Percentiles rank a stretch among this genome's conserved stretches.
phyloP scores from a whole-genome alignment of 768 basidiomycete genomes.

The Phlegmacium glaucopus region DNA sequence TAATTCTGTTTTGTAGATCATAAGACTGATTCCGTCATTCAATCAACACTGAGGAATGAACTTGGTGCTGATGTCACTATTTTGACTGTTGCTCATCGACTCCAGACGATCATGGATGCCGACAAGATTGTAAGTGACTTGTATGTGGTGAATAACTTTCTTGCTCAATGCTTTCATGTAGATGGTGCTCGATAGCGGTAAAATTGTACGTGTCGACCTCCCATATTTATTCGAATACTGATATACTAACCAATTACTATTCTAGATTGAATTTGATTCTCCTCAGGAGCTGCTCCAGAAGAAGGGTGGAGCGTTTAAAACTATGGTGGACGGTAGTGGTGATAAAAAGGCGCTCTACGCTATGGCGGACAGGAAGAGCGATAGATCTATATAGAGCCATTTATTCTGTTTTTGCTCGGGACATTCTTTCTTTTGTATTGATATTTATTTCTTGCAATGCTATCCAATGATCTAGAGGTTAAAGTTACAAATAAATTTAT shows the following conservation, averaged over 20 bases:
- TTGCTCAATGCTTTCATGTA: constrained; percentile 7
- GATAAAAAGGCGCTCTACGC: constrained; percentile 47
- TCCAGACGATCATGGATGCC: constrained; percentile 65
- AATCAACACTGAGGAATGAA: constrained; percentile 62
- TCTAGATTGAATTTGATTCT: constrained; percentile 50
- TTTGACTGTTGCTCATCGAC: constrained; percentile 65
- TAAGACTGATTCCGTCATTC: constrained; percentile 65
- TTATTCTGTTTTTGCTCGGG: not conserved
- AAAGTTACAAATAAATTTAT: too few relatives aligned
- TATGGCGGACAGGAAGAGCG: constrained; percentile 29
- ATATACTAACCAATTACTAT: not conserved
- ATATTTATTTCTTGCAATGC: not conserved
- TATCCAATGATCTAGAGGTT: not conserved
- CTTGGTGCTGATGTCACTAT: constrained; percentile 57
- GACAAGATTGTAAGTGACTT: constrained; percentile 39
- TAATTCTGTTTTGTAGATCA: constrained; percentile 32
- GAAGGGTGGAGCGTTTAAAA: constrained; percentile 45
- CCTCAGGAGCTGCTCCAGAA: constrained; percentile 49
- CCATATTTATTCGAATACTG: too few relatives aligned
- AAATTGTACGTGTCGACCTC: constrained; percentile 20
- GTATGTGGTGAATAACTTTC: not conserved
- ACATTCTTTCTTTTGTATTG: not conserved
- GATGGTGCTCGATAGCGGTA: constrained; percentile 50
- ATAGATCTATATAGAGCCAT: not conserved
- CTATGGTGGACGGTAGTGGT: constrained; percentile 55